Percentiles rank a stretch among this genome's conserved stretches.
phyloP scores from a whole-genome alignment of 2,329 filamentous ascomycete genomes.

The Didymosphaeria variabile region DNA sequence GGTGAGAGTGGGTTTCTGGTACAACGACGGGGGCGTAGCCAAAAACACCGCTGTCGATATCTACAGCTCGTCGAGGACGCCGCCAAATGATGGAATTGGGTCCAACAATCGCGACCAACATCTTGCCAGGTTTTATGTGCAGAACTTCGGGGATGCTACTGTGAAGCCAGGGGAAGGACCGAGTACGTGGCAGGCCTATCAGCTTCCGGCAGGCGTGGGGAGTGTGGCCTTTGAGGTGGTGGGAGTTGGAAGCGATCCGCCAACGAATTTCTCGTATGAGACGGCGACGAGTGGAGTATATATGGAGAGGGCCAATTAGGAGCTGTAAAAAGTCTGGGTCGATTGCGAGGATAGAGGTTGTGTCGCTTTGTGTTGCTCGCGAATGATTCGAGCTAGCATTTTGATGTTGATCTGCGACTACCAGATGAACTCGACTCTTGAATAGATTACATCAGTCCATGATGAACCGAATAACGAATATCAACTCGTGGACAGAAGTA shows the following conservation, averaged over 20 bases:
- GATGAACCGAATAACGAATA: too few relatives aligned
- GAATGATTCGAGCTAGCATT: background rate
- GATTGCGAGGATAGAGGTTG: background rate
- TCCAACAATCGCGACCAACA: conserved; percentile 8
- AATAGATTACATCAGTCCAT: background rate
- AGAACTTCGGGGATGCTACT: background rate
- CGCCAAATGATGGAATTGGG: background rate
- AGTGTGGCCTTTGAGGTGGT: conserved; percentile 3
- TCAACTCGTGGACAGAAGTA: background rate
- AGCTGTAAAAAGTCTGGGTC: background rate
- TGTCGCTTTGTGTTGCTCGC: background rate
- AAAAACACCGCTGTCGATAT: background rate
- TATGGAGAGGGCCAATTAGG: background rate
- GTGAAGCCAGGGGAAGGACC: background rate
- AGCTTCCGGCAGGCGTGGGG: conserved; percentile 2
- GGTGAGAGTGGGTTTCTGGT: conserved; percentile 5
- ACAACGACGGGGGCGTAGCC: background rate
- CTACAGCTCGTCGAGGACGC: background rate
- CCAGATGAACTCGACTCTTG: too few relatives aligned
- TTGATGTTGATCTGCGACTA: too few relatives aligned
- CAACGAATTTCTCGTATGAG: background rate
- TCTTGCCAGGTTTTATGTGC: background rate
- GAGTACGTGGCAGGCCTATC: background rate
- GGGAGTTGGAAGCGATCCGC: background rate
- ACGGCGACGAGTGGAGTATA: conserved; percentile 1